Base-by-base conservation (phyloP, 2,329 filamentous ascomycete genomes). In the Alternaria dauci region DNA sequence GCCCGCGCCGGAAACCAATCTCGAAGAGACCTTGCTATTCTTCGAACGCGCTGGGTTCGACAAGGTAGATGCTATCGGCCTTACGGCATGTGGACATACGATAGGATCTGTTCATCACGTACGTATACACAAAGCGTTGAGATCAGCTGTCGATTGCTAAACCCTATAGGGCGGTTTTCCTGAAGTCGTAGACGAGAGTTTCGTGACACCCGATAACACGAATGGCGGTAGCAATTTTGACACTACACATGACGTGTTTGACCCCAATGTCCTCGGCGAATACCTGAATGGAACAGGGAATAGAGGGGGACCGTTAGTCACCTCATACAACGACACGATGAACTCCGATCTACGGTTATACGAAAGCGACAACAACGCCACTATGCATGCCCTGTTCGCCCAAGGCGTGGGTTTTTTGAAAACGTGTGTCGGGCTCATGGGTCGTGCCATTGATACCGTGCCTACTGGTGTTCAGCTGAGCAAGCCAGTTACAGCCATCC, bases 21-120 rank as follows among this genome's bases (percentile, higher is more conserved):
- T 72, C 3, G 60, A 69, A 25, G 65, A 65, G 16, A 71, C 71
- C 2, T 52, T 68, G 16, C 57, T 44, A 8, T 55, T 61, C 26
- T 76, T 76, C 53, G 59, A 57, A 12, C 63, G 64, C 20, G 71
- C 74, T 8, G 73, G 72, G 1, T 70, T 76, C 44, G 61, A 62
- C 28, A 58, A 58, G 32, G 58, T 54, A 25, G 74, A 76, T 38
- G 63, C 67, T 36, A 71, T 76, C 42, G 64, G 59, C 7, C 43
- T 76, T 3, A 68, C 68, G 16, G 71, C 74, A 8, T 76, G 74
- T 52, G 74, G 74, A 0, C 74, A 76, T 51, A 68, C 69, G 2
- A 42, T 76, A 14, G 74, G 72, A 20, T 67, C 68, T 11, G 73
- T 76, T 4, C 74, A 76, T 52, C 62, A 69, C 32, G 43, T 46